Base-by-base conservation (phyloP, 2,329 filamentous ascomycete species). In the Beauveria pseudobassiana region DNA sequence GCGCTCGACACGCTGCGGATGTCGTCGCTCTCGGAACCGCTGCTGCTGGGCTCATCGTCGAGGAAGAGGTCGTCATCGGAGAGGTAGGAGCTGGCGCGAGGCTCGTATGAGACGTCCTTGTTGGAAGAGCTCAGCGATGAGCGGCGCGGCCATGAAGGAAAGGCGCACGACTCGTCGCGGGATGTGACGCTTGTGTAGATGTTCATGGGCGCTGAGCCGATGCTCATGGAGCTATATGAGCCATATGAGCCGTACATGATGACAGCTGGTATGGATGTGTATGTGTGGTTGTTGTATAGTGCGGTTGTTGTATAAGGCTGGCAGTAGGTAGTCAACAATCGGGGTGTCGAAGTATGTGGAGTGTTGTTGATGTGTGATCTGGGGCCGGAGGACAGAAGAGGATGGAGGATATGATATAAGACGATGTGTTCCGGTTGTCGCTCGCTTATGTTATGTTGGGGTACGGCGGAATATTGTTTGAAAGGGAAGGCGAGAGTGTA, bases 51-150 rank as follows among this genome's bases (percentile, higher is more conserved):
- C 73, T 42, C 38, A 42, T 62, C 62, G 62, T 58, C 69, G 62
- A 81, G 77, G 72, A 84, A 81, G 61, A 87, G 80, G 67, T 87
- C 85, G 73, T 87, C 85, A 75, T 87, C 85, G 48, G 83, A 85
- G 65, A 87, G 77, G 72, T 80, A 85, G 0, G 82, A 82, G 3
- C 80, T 80, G 20, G 82, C 78, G 63, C 79, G 78, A 52, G 65
- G 56, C 66, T 76, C 72, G 63, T 73, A 71, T 59, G 71, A 68
- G 66, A 75, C 72, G 63, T 73, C 71, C 59, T 69, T 69, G 66
- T 75, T 71, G 59, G 73, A 73, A 65, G 77, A 75, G 57, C 75
- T 76, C 63, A 85, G 77, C 45, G 81, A 82, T 18, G 78, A 75
- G 48, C 82, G 77, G 62, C 82, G 78, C 28, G 82, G 82, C 83